A percentile compares a stretch with the other conserved stretches of the same genome.
phyloP scores from a whole-genome alignment of 345 rosid species.

The Citrus reticulata region DNA sequence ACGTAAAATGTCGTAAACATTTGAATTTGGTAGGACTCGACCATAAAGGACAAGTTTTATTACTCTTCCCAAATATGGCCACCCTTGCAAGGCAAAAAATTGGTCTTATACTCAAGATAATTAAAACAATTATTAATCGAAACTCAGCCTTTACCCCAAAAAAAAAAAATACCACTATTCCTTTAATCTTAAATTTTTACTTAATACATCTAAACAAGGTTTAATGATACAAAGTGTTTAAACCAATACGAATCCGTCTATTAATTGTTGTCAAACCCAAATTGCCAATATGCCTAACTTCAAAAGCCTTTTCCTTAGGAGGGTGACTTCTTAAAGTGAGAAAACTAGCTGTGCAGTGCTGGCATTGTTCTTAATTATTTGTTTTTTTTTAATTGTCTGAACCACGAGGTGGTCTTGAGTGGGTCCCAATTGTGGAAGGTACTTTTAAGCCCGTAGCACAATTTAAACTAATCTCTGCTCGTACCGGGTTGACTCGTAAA shows the following conservation, averaged over 20 bases:
- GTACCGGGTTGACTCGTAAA: accelerated
- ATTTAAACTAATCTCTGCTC: no score
- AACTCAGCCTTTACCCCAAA: neutral
- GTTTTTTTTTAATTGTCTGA: neutral
- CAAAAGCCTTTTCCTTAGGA: neutral
- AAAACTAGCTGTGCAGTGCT: neutral
- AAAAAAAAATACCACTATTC: neutral
- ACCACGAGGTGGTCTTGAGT: no score
- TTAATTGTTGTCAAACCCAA: neutral
- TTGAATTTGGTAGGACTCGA: neutral
- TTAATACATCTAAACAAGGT: neutral
- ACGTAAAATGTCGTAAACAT: neutral
- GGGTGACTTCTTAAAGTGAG: neutral
- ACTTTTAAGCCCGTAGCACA: accelerated
- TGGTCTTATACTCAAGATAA: no score
- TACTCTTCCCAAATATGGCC: neutral
- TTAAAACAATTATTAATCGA: neutral
- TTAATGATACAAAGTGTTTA: neutral
- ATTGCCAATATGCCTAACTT: neutral
- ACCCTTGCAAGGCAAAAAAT: neutral
- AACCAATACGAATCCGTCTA: neutral
- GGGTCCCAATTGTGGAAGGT: accelerated
- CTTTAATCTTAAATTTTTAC: neutral
- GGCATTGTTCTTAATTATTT: neutral
- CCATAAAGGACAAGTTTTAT: neutral